Evolutionary conservation across 352 stramenopile species (phyloP).

Genomic region (Stramenopiles sp.): DNA sequence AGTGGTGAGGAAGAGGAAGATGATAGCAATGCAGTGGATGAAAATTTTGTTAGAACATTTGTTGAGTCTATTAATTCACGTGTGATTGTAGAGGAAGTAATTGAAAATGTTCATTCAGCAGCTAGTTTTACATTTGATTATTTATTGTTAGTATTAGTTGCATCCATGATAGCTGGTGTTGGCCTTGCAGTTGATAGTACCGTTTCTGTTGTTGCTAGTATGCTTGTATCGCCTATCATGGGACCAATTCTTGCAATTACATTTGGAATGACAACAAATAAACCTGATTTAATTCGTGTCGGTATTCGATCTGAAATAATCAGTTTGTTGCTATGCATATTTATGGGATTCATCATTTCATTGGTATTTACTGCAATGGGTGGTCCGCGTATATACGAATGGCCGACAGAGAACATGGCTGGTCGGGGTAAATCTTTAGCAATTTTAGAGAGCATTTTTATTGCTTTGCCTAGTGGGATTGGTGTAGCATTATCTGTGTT

Average conservation of each 20-base stretch:
- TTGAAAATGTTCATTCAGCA: not conserved
- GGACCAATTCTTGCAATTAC: constrained; percentile 37
- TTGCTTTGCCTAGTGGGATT: constrained; percentile 38
- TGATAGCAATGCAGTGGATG: not conserved
- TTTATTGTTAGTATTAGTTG: constrained; percentile 29
- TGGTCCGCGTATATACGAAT: constrained; percentile 8
- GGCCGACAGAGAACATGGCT: constrained; percentile 32
- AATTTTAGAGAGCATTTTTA: constrained; percentile 31
- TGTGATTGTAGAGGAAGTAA: not conserved
- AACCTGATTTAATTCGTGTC: constrained; percentile 22
- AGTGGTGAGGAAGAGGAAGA: not conserved
- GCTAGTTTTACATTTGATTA: constrained; percentile 36
- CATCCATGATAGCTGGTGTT: constrained; percentile 33
- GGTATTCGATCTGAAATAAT: constrained; percentile 32
- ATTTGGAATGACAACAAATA: constrained; percentile 24
- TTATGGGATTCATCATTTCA: constrained; percentile 27
- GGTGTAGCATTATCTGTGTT: constrained; percentile 37
- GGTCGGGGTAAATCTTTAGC: constrained; percentile 20
- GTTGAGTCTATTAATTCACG: not conserved
- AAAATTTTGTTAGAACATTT: not conserved
- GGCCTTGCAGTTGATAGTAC: constrained; percentile 35
- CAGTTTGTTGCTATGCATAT: constrained; percentile 27
- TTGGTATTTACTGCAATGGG: not conserved
- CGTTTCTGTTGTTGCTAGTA: constrained; percentile 31
- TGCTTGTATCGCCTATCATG: constrained; percentile 34